Conservation (phyloP, 1,284 basidiomycete genomes). For the Leccinum angustisporum region DNA sequence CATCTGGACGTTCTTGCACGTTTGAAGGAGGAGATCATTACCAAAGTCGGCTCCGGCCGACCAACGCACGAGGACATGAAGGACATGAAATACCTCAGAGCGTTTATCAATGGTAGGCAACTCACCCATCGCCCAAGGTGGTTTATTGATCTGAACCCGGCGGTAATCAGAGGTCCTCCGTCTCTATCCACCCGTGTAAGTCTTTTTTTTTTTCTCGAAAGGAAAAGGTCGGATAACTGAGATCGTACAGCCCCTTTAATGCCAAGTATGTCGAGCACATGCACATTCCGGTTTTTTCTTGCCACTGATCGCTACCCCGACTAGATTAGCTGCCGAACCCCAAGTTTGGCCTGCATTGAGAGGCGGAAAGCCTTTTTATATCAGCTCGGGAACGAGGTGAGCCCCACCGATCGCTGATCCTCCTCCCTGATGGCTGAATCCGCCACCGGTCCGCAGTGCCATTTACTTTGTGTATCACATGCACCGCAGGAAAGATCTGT, state of each 20-base stretch:
- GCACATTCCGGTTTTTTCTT: neutral
- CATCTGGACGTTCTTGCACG: slow-evolving; percentile 46
- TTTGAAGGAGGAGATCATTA: slow-evolving; percentile 53
- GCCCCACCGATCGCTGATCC: neutral
- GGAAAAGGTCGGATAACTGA: slow-evolving; percentile 1
- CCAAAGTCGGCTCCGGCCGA: slow-evolving; percentile 42
- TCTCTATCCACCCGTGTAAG: slow-evolving; percentile 59
- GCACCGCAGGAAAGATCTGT: slow-evolving; percentile 38
- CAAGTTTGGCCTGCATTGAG: slow-evolving; percentile 22
- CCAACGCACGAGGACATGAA: slow-evolving; percentile 54
- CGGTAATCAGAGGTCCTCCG: slow-evolving; percentile 51
- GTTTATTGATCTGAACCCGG: slow-evolving; percentile 1
- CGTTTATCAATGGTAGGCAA: slow-evolving; percentile 55
- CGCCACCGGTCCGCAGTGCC: slow-evolving; percentile 13
- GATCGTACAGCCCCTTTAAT: slow-evolving; percentile 45
- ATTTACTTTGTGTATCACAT: slow-evolving; percentile 34
- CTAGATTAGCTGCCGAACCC: slow-evolving; percentile 32
- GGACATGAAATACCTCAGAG: slow-evolving; percentile 56
- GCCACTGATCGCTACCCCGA: slow-evolving; percentile 5
- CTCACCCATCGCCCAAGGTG: neutral
- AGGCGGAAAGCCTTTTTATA: slow-evolving; percentile 26
- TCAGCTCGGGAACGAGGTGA: slow-evolving; percentile 23
- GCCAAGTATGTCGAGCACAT: slow-evolving; percentile 33
- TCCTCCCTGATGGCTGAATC: neutral
- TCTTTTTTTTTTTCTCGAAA: neutral